A percentile compares a stretch with the other conserved stretches of the same genome.
These are phyloP conservation scores for Durio zibethinus DNA, from an alignment of 345 rosid species.

Conservation along the genomic window DNA sequence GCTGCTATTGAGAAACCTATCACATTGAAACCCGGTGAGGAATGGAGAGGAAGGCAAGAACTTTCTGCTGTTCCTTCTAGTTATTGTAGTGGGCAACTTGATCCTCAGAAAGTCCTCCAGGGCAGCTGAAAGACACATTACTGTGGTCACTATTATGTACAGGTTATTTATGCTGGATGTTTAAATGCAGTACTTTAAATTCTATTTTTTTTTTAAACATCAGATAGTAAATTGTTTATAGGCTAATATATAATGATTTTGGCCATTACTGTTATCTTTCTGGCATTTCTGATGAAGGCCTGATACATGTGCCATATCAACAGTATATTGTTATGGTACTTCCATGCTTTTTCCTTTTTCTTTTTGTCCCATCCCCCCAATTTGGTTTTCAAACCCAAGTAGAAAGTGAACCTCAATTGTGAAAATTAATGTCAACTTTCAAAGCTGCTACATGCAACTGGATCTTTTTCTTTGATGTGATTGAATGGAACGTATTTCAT, in stretches of 20 bases:
- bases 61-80: slow-evolving; percentile 90
- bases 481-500: background rate
- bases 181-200: background rate
- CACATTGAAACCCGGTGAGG: slow-evolving; percentile 89
- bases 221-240: background rate
- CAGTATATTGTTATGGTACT: background rate
- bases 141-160: slow-evolving; percentile 28
- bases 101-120: slow-evolving; percentile 72
- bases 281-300: background rate
- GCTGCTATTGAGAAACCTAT: slow-evolving; percentile 79
- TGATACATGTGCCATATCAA: background rate
- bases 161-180: slow-evolving; percentile 30
- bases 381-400: background rate
- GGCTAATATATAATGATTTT: background rate
- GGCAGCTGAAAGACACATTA: slow-evolving; percentile 36
- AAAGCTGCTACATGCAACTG: background rate
- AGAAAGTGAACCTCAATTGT: background rate
- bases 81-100: slow-evolving; percentile 95
- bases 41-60: slow-evolving; percentile 92
- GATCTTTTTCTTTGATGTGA: background rate
- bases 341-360: background rate
- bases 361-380: too few species aligned
- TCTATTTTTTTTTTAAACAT: background rate
- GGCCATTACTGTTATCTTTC: background rate
- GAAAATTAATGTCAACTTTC: background rate